Conservation (phyloP, 164 flowering plant genomes). For the Taxillus chinensis region DNA sequence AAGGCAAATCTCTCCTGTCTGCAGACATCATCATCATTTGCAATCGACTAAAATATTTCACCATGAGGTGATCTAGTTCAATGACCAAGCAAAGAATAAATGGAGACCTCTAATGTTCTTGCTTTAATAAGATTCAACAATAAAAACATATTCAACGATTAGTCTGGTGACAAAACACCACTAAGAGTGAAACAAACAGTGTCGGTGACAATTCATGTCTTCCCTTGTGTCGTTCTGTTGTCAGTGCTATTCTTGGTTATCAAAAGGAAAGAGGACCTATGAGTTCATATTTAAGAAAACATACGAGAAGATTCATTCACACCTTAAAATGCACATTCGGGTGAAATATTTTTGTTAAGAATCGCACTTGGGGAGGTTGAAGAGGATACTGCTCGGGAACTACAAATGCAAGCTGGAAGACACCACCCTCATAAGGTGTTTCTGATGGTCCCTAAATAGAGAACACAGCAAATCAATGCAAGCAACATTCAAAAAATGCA, state of each 20-base stretch:
- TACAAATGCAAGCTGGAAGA: slow-evolving; percentile 89
- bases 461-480: slow-evolving; percentile 1
- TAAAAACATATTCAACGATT: neutral
- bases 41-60: neutral
- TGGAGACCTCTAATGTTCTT: neutral
- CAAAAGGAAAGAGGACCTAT: neutral
- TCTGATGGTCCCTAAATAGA: slow-evolving; percentile 80
- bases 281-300: neutral
- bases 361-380: slow-evolving; percentile 97
- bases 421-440: slow-evolving; percentile 93
- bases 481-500: neutral
- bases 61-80: neutral
- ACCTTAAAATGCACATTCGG: slow-evolving; percentile 99
- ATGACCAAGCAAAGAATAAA: neutral
- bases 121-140: neutral
- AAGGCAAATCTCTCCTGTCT: slow-evolving; percentile 98
- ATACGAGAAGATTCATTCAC: neutral
- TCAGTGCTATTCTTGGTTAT: neutral
- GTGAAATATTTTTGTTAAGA: slow-evolving; percentile 92
- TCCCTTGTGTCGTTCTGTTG: too few species aligned
- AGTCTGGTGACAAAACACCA: neutral
- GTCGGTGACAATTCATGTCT: neutral
- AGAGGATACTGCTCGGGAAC: slow-evolving; percentile 96
- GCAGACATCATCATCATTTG: slow-evolving; percentile 5
- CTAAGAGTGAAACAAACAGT: neutral